Conservation (phyloP, 768 basidiomycete species). For the Pisolithus microcarpus region DNA sequence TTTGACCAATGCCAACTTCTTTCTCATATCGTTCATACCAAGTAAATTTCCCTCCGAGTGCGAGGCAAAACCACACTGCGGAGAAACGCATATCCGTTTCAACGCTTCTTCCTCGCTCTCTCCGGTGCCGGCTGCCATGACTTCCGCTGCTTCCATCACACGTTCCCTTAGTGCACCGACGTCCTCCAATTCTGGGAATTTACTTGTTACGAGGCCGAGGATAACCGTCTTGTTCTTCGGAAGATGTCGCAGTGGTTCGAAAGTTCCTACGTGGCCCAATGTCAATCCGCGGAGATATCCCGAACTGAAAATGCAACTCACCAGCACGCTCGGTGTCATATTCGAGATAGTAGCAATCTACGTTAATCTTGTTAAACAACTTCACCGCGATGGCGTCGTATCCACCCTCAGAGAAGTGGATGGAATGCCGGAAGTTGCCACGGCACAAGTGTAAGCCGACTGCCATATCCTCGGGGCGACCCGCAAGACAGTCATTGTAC, state of each 20-base stretch:
- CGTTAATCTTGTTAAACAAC: slow-evolving; percentile 38
- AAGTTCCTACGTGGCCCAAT: slow-evolving; percentile 13
- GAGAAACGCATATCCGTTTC: slow-evolving; percentile 36
- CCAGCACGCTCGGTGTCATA: slow-evolving; percentile 44
- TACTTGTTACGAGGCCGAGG: slow-evolving; percentile 39
- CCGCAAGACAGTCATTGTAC: slow-evolving; percentile 33
- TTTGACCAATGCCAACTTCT: slow-evolving; percentile 24
- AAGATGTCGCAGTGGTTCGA: slow-evolving; percentile 26
- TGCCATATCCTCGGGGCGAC: slow-evolving; percentile 33
- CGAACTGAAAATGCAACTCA: slow-evolving; percentile 6
- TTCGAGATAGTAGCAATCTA: slow-evolving; percentile 41
- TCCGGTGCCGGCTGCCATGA: slow-evolving; percentile 33
- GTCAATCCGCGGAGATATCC: not conserved
- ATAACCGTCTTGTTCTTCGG: slow-evolving; percentile 34
- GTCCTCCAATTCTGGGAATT: slow-evolving; percentile 38
- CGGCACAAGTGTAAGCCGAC: slow-evolving; percentile 40
- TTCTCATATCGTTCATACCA: slow-evolving; percentile 28
- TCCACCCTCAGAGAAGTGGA: slow-evolving; percentile 40
- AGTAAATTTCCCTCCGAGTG: slow-evolving; percentile 41
- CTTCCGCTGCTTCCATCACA: slow-evolving; percentile 37
- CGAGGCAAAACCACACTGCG: slow-evolving; percentile 47
- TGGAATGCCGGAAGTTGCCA: slow-evolving; percentile 26
- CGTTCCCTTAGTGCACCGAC: slow-evolving; percentile 32
- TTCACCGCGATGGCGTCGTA: slow-evolving; percentile 40
- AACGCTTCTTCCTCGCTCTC: slow-evolving; percentile 33